These are phyloP conservation scores for Eragrostis curvula DNA, from an alignment of 176 grass and related monocot species.

Conservation along the genomic window DNA sequence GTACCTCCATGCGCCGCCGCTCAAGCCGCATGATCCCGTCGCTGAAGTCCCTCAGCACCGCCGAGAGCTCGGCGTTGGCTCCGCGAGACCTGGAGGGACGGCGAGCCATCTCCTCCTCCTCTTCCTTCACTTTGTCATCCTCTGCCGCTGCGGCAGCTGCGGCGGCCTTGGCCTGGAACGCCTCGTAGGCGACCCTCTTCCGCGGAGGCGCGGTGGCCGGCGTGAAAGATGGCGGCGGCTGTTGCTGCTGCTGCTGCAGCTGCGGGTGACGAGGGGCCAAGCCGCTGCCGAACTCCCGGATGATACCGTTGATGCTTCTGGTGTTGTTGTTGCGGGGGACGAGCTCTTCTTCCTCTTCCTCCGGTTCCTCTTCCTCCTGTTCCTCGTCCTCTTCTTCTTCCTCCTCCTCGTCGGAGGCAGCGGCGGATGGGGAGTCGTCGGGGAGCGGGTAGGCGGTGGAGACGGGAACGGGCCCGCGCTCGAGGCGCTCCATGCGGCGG, in stretches of 20 bases:
- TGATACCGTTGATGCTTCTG: slow-evolving; percentile 76
- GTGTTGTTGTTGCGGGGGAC: slow-evolving; percentile 68
- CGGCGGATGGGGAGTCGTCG: slow-evolving; percentile 18
- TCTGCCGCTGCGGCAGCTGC: neutral
- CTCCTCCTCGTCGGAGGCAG: slow-evolving; percentile 43
- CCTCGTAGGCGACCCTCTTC: slow-evolving; percentile 62
- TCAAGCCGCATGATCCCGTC: slow-evolving; percentile 72
- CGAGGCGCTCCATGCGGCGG: slow-evolving; percentile 76
- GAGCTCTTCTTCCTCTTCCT: slow-evolving; percentile 50
- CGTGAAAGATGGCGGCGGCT: slow-evolving; percentile 22
- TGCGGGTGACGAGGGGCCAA: slow-evolving; percentile 42
- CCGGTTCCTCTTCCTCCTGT: slow-evolving; percentile 52
- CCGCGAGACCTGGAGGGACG: neutral
- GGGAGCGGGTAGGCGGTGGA: slow-evolving; percentile 29
- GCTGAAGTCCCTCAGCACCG: slow-evolving; percentile 64
- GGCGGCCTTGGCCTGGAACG: slow-evolving; percentile 26
- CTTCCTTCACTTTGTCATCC: slow-evolving; percentile 48
- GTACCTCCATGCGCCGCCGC: slow-evolving; percentile 74
- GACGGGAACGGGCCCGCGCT: slow-evolving; percentile 66
- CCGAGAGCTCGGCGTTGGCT: slow-evolving; percentile 40
- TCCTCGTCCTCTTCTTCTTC: slow-evolving; percentile 35
- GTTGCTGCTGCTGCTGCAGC: slow-evolving; percentile 5
- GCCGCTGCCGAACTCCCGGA: slow-evolving; percentile 55
- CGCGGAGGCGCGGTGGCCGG: slow-evolving; percentile 50
- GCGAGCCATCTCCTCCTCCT: slow-evolving; percentile 30